Evolutionary conservation across 2,329 filamentous ascomycete species (phyloP).

Genomic region (Epichloe scottii): DNA sequence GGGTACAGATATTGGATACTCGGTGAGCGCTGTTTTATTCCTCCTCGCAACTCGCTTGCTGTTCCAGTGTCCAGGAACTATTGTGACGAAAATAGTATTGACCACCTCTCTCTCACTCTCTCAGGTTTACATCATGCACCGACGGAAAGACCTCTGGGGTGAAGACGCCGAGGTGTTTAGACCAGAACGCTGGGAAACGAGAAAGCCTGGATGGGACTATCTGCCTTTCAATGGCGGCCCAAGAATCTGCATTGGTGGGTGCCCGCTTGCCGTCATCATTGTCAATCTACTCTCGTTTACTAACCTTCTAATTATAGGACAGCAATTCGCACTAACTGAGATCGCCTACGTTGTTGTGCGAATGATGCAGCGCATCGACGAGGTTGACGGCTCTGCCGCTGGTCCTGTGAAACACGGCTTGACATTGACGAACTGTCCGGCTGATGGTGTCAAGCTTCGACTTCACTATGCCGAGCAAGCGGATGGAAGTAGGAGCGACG

Average conservation of each 20-base stretch:
- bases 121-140: slow-evolving; percentile 24
- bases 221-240: slow-evolving; percentile 35
- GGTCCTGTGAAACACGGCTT: slow-evolving; percentile 10
- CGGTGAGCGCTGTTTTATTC: too few relatives aligned
- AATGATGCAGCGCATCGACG: slow-evolving; percentile 10
- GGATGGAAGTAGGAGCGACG: too few relatives aligned
- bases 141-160: slow-evolving; percentile 25
- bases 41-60: too few relatives aligned
- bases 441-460: slow-evolving; percentile 11
- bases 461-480: slow-evolving; percentile 9
- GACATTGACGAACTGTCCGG: slow-evolving; percentile 11
- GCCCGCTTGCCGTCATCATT: too few relatives aligned
- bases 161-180: slow-evolving; percentile 25
- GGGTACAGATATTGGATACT: slow-evolving; percentile 28
- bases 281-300: too few relatives aligned
- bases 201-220: slow-evolving; percentile 28
- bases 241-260: slow-evolving; percentile 24
- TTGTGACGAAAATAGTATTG: too few relatives aligned
- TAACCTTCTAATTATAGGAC: background rate
- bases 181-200: slow-evolving; percentile 27
- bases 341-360: slow-evolving; percentile 13
- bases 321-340: slow-evolving; percentile 14
- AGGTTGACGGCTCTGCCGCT: slow-evolving; percentile 9
- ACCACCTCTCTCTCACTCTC: too few relatives aligned
- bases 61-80: too few relatives aligned